These are phyloP conservation scores for Coemansia sp. DNA, from an alignment of 192 early-diverging fungal species.

Conservation along the genomic window DNA sequence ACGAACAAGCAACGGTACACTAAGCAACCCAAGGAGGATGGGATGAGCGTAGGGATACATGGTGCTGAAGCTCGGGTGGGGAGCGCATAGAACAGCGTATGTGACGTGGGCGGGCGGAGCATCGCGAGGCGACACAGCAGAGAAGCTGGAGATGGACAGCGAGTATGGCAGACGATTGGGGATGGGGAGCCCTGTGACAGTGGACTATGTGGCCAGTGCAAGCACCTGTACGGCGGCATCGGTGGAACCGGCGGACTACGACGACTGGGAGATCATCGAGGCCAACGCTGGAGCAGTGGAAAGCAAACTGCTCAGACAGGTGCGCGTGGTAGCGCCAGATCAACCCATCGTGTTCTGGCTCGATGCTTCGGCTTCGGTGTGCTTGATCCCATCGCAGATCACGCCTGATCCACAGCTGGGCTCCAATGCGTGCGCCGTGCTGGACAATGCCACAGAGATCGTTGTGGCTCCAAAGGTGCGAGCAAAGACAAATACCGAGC, in stretches of 20 bases:
- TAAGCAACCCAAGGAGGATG: neutral
- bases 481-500: neutral
- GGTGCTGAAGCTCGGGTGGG: conserved; percentile 39
- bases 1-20: neutral
- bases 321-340: conserved; percentile 63
- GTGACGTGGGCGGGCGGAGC: conserved; percentile 49
- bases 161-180: conserved; percentile 67
- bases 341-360: conserved; percentile 78
- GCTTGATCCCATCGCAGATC: conserved; percentile 48
- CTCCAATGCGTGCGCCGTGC: conserved; percentile 49
- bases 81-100: conserved; percentile 12
- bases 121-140: conserved; percentile 8
- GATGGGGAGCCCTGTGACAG: conserved; percentile 24
- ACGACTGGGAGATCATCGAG: conserved; percentile 85
- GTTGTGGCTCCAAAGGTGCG: conserved; percentile 73
- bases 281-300: conserved; percentile 75
- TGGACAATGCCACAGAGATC: conserved; percentile 69
- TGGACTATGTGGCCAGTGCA: conserved; percentile 61
- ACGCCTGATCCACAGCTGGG: conserved; percentile 32
- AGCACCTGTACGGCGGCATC: conserved; percentile 60
- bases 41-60: conserved; percentile 24
- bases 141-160: conserved; percentile 69
- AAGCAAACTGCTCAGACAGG: conserved; percentile 66
- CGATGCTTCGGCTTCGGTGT: conserved; percentile 63
- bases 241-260: conserved; percentile 68